Percentiles rank a stretch among this genome's conserved stretches.
phyloP scores from a whole-genome alignment of 768 basidiomycete species.

The Pleurotus eryngii region DNA sequence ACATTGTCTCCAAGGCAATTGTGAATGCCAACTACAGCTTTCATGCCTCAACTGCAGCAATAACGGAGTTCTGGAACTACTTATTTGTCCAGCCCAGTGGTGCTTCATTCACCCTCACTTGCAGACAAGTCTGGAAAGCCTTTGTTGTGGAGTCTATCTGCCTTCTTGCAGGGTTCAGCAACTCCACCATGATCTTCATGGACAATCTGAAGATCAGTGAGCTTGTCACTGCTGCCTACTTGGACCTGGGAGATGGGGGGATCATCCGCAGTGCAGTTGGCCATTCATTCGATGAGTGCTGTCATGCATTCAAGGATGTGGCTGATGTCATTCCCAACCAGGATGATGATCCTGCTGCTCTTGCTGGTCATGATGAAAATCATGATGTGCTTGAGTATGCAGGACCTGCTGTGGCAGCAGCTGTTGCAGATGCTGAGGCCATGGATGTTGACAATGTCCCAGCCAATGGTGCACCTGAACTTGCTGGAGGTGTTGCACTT shows the following conservation, averaged over 20 bases:
- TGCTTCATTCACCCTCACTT: conserved; percentile 1
- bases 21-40: background rate
- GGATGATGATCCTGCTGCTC: background rate
- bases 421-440: background rate
- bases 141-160: conserved; percentile 19
- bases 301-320: too few species aligned
- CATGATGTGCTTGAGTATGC: background rate
- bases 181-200: conserved; percentile 3
- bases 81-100: background rate
- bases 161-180: background rate
- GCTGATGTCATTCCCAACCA: background rate
- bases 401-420: background rate
- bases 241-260: conserved; percentile 3
- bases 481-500: background rate
- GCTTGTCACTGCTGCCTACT: conserved; percentile 2
- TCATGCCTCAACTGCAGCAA: too few species aligned
- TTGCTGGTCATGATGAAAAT: conserved; percentile 4
- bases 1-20: conserved; percentile 12
- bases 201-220: conserved; percentile 6
- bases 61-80: too few species aligned
- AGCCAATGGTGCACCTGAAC: background rate
- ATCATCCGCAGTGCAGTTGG: conserved; percentile 2
- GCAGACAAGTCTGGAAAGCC: conserved; percentile 15
- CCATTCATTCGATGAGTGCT: too few species aligned
- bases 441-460: background rate